A percentile compares a stretch with the other conserved stretches of the same genome.
phyloP scores from a whole-genome alignment of 352 stramenopile species.

The Globisporangium okanoganense region DNA sequence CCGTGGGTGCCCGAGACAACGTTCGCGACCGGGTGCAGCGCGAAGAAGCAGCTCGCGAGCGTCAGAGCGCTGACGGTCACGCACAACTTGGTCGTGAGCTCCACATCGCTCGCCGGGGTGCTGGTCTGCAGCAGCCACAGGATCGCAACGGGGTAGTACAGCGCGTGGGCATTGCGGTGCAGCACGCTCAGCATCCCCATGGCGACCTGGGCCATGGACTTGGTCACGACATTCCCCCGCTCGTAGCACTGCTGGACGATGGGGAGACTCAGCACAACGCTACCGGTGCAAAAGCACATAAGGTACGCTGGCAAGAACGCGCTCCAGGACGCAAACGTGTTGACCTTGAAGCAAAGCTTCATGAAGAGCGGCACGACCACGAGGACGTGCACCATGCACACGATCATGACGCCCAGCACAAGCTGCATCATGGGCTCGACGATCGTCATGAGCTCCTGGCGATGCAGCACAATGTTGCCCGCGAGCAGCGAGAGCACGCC shows the following conservation, averaged over 20 bases:
- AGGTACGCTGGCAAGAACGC: slow-evolving; percentile 33
- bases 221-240: slow-evolving; percentile 31
- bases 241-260: slow-evolving; percentile 35
- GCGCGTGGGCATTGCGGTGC: slow-evolving; percentile 28
- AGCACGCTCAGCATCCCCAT: slow-evolving; percentile 21
- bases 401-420: slow-evolving; percentile 27
- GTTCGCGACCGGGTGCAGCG: slow-evolving; percentile 4
- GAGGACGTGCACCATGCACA: slow-evolving; percentile 27
- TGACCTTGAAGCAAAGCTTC: slow-evolving; percentile 22
- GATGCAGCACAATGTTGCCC: slow-evolving; percentile 34
- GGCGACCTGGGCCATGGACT: slow-evolving; percentile 33
- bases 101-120: slow-evolving; percentile 3
- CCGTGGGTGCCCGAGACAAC: slow-evolving; percentile 13
- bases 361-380: slow-evolving; percentile 33
- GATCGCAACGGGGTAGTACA: slow-evolving; percentile 41
- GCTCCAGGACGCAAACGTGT: slow-evolving; percentile 16
- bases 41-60: slow-evolving; percentile 41
- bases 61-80: slow-evolving; percentile 18
- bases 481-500: slow-evolving; percentile 36
- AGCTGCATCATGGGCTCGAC: slow-evolving; percentile 29
- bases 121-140: slow-evolving; percentile 37
- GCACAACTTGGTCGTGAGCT: slow-evolving; percentile 17
- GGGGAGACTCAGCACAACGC: slow-evolving; percentile 29
- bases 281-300: slow-evolving; percentile 36
- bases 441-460: slow-evolving; percentile 38